Percentiles rank a stretch among this genome's conserved stretches.
These are phyloP conservation scores for Rhododendron molle DNA, from an alignment of 148 eudicot species.

Conservation along the genomic window DNA sequence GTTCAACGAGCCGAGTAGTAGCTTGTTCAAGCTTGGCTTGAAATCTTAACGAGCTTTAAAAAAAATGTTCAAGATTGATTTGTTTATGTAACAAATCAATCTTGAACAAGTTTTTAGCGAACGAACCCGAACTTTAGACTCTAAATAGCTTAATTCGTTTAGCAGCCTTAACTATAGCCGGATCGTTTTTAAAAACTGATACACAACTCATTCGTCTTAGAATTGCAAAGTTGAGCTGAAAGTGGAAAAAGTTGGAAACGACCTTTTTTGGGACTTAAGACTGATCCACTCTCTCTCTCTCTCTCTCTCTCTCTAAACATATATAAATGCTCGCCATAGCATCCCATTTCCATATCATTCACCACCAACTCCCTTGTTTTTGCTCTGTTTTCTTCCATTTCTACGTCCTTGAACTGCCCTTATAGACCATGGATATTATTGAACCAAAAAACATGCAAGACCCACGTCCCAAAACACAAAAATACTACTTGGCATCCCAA, in stretches of 20 bases:
- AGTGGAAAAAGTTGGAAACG: not conserved
- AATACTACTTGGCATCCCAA: conserved; percentile 17
- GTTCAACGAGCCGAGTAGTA: too few species aligned
- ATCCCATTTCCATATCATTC: not conserved
- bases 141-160: too few species aligned
- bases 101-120: too few species aligned
- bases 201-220: not conserved
- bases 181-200: too few species aligned
- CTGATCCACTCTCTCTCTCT: not conserved
- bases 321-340: not conserved
- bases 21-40: too few species aligned
- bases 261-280: not conserved
- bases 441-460: not conserved
- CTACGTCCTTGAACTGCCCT: not conserved
- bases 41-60: too few species aligned
- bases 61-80: too few species aligned
- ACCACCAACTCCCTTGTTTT: not conserved
- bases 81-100: too few species aligned
- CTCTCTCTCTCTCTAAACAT: not conserved
- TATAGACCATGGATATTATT: not conserved
- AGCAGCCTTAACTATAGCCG: too few species aligned
- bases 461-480: conserved; percentile 11
- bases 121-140: too few species aligned
- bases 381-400: not conserved
- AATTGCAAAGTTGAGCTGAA: not conserved